Percentiles rank a stretch among this genome's conserved stretches.
Conservation (phyloP, 495 filamentous ascomycete species). For the Penicillium turbatum region DNA sequence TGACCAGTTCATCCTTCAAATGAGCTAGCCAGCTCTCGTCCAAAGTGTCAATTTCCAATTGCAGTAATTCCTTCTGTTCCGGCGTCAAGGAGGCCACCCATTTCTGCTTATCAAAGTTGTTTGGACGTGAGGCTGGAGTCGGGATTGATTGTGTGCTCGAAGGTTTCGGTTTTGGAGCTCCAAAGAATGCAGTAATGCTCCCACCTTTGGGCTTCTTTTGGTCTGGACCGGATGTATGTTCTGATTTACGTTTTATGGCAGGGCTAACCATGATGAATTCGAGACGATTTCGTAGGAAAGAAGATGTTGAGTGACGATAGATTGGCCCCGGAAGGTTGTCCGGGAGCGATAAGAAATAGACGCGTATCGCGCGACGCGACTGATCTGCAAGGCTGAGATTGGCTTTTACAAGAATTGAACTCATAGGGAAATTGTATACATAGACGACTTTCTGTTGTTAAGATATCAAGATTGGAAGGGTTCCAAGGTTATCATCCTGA, state of each 20-base stretch:
- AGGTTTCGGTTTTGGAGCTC: conserved; percentile 46
- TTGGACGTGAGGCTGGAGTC: conserved; percentile 21
- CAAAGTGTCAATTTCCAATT: conserved; percentile 87
- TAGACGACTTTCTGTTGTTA: too few relatives aligned
- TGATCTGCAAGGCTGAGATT: background rate
- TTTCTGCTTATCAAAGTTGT: conserved; percentile 78
- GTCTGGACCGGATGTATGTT: conserved; percentile 28
- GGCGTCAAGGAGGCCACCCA: conserved; percentile 74
- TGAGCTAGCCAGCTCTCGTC: conserved; percentile 85
- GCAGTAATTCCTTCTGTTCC: conserved; percentile 77
- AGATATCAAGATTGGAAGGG: too few relatives aligned
- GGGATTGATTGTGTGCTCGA: conserved; percentile 20
- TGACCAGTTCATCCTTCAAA: conserved; percentile 77
- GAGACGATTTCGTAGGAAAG: background rate
- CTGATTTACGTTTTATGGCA: conserved; percentile 34
- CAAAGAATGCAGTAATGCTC: conserved; percentile 65
- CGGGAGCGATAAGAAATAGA: conserved; percentile 10
- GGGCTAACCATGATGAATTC: conserved; percentile 28
- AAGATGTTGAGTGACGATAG: background rate
- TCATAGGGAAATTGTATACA: too few relatives aligned
- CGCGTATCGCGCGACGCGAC: conserved; percentile 19
- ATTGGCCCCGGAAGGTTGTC: background rate
- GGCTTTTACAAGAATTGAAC: background rate
- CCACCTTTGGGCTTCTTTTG: conserved; percentile 65
- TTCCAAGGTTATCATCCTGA: too few relatives aligned